Conservation (phyloP, 495 filamentous ascomycete species). For the Acidomyces sp. region DNA sequence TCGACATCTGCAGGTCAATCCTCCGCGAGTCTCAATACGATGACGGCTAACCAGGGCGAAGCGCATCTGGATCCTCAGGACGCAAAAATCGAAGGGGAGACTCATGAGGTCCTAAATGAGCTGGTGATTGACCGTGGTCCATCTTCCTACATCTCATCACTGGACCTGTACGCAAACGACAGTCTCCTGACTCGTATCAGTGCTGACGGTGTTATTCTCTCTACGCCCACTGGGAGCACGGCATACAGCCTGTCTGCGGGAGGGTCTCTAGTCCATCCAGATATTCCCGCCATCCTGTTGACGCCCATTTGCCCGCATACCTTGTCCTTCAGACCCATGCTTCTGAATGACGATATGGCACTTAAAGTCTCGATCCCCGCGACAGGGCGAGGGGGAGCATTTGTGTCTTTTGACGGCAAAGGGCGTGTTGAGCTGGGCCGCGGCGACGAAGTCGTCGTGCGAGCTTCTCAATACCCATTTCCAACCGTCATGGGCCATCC, state of each 20-base stretch:
- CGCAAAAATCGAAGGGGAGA: conserved; percentile 42
- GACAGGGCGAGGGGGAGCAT: conserved; percentile 76
- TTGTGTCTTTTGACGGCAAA: conserved; percentile 94
- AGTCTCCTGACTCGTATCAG: conserved; percentile 87
- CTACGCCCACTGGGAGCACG: conserved; percentile 80
- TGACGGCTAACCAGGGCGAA: not conserved
- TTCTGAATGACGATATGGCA: conserved; percentile 89
- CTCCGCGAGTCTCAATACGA: conserved; percentile 10
- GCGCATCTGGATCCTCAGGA: conserved; percentile 11
- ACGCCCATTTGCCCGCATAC: conserved; percentile 97
- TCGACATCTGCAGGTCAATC: not conserved
- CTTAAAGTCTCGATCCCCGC: conserved; percentile 76
- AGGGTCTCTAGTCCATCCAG: conserved; percentile 88
- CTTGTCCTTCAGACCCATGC: conserved; percentile 91
- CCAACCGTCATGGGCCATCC: conserved; percentile 69
- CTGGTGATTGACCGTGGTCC: conserved; percentile 94
- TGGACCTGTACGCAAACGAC: conserved; percentile 89
- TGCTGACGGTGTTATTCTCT: conserved; percentile 94
- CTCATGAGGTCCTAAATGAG: conserved; percentile 93
- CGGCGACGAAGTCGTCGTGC: conserved; percentile 89
- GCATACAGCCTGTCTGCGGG: conserved; percentile 94
- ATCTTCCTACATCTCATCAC: conserved; percentile 88
- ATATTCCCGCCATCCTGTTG: conserved; percentile 91
- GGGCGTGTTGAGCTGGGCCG: conserved; percentile 79
- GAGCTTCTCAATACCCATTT: conserved; percentile 89